Evolutionary conservation across 2,329 filamentous ascomycete species (phyloP).

Genomic region (Colletotrichum godetiae): DNA sequence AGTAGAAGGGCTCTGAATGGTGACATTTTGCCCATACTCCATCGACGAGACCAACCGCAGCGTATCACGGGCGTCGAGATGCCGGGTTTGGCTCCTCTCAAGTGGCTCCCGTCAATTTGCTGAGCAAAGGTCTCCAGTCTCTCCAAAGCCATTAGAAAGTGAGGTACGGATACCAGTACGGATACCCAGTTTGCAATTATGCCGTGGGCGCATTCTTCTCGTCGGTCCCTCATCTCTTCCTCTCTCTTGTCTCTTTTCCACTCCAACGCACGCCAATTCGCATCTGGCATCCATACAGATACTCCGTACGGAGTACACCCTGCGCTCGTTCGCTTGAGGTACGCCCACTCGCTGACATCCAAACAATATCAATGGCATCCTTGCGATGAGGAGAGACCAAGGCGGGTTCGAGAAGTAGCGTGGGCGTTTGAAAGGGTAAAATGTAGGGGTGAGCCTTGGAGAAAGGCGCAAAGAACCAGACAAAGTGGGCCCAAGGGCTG

Average conservation of each 20-base stretch:
- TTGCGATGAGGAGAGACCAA: background rate
- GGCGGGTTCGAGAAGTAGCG: background rate
- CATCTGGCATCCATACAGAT: too few relatives aligned
- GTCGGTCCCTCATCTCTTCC: background rate
- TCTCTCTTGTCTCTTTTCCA: background rate
- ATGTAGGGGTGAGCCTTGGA: background rate
- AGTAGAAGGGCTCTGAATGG: background rate
- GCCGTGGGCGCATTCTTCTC: background rate
- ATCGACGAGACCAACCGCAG: background rate
- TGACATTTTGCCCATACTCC: background rate
- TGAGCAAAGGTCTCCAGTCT: background rate
- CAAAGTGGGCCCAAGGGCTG: background rate
- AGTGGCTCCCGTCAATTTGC: background rate
- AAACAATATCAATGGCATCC: slow-evolving; percentile 25
- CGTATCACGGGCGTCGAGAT: background rate
- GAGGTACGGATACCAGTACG: background rate
- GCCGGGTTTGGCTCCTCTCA: background rate
- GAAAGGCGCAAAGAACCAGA: background rate
- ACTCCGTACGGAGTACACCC: too few relatives aligned
- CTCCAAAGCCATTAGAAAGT: background rate
- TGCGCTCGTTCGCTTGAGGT: slow-evolving; percentile 19
- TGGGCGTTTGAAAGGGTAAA: background rate
- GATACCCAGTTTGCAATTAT: background rate
- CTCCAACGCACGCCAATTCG: background rate
- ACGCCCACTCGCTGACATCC: background rate